Percentiles rank a stretch among this genome's conserved stretches.
These are phyloP conservation scores for Erodium trifolium DNA, from an alignment of 441 rosid genomes.

Conservation along the genomic window DNA sequence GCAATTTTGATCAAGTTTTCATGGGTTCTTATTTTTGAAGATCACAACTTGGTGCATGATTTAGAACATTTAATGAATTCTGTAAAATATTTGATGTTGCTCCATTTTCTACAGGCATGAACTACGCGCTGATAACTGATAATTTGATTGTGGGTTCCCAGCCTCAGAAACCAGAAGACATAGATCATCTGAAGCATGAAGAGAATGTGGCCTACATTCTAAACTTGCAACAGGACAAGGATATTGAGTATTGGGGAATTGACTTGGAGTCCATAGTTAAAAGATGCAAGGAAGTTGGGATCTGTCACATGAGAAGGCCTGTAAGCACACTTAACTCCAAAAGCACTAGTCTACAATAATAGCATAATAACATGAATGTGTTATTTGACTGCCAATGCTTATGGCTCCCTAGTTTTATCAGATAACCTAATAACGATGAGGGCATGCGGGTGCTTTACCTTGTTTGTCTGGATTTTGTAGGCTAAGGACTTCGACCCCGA, in stretches of 20 bases:
- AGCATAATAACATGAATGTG: neutral
- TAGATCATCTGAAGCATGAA: conserved; percentile 59
- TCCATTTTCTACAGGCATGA: conserved; percentile 58
- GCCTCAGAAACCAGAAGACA: conserved; percentile 79
- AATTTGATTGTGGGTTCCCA: conserved; percentile 80
- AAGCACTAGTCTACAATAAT: neutral
- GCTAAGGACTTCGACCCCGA: conserved; percentile 83
- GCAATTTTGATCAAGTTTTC: neutral
- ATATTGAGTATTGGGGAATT: conserved; percentile 72
- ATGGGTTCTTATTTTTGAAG: neutral
- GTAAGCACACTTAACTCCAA: conserved; percentile 37
- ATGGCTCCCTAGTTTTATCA: neutral
- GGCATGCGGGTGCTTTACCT: too few species aligned
- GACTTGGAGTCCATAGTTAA: conserved; percentile 45
- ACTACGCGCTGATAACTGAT: conserved; percentile 65
- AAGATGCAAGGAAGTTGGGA: conserved; percentile 49
- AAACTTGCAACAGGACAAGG: conserved; percentile 82
- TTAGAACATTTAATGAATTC: neutral
- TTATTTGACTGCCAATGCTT: neutral
- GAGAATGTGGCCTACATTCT: conserved; percentile 81
- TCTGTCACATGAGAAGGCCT: conserved; percentile 76
- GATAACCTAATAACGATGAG: too few species aligned
- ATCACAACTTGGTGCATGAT: neutral
- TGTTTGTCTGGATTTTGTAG: conserved; percentile 22
- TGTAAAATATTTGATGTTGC: conserved; percentile 8